Evolutionary conservation across 306 rosid species (phyloP), one percentile per base, ranked within the genome.

Genomic region (Abrus precatorius): DNA sequence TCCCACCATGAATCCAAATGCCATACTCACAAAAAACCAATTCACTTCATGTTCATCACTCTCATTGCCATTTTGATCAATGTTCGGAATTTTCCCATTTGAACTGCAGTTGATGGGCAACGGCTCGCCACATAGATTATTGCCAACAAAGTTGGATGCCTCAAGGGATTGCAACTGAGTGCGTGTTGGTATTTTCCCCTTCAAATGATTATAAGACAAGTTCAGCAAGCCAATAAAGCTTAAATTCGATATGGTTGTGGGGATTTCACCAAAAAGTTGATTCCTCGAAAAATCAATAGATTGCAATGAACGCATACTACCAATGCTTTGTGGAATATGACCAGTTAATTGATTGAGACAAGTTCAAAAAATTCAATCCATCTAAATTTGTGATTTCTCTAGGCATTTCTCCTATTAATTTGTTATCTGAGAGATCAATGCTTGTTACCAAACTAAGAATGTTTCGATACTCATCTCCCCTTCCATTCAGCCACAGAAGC

Each of bases 161-260:
- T 72, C 76, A 44, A 84, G 65, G 33, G 34, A 61, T 43, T 87
- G 86, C 30, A 87, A 52, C 33, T 81, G 82, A 68, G 72, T 73
- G 30, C 84, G 85, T 7, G 69, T 45, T 20, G 87, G 85, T 47
- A 86, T 61, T 64, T 47, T 5, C 0, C 90, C 85, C 1, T 27
- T 73, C 47, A 86, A 78, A 27, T 72, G 3, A 48, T 86, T 84
- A 53, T 59, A 36, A 13, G 85, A 86, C 79, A 86, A 74, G 75
- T 83, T 79, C 3, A 86, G 43, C 38, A n/a, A 29, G 74, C 20
- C 50, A 0, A 86, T 50, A 28, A 68, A 75, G 57, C 29, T 65
- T 7, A 85, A 55, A 4, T 40, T 64, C 27, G 82, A 27, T n/a
- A 85, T 65, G 56, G 79, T 52, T 13, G 2, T 5, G 2, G 89